Conservation (phyloP, 148 eudicot species). For the Arctostaphylos glauca region DNA sequence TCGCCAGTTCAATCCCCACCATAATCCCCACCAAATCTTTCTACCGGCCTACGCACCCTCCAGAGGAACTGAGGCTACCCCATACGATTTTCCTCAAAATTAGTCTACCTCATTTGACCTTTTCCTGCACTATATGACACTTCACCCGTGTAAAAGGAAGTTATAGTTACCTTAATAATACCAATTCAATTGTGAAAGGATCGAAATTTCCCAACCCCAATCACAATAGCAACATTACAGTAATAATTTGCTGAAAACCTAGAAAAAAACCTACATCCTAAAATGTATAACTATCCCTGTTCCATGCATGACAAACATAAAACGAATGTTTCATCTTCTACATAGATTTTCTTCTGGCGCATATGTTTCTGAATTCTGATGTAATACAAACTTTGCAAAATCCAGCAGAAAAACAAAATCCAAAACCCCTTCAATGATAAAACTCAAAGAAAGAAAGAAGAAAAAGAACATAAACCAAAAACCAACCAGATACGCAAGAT, state of each 20-base stretch:
- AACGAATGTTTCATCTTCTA: neutral
- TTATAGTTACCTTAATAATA: neutral
- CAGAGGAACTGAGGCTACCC: neutral
- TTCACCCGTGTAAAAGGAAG: neutral
- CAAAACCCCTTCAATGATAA: no score
- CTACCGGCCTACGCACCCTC: neutral
- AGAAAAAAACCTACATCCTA: neutral
- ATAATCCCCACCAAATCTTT: neutral
- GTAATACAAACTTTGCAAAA: neutral
- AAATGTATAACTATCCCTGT: neutral
- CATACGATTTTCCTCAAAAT: neutral
- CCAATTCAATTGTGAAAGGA: neutral
- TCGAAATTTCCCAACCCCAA: neutral
- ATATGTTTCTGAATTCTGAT: neutral
- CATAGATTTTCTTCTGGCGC: no score
- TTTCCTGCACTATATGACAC: neutral
- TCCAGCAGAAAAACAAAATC: no score
- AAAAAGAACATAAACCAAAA: neutral
- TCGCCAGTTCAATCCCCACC: neutral
- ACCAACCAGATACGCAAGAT: neutral
- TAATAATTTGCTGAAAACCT: neutral
- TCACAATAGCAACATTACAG: neutral
- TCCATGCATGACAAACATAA: neutral
- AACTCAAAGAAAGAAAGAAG: neutral
- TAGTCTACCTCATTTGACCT: neutral